Percentiles rank a stretch among this genome's conserved stretches.
Conservation (phyloP, 192 early-diverging fungal genomes). For the Umbelopsis ramanniana region DNA sequence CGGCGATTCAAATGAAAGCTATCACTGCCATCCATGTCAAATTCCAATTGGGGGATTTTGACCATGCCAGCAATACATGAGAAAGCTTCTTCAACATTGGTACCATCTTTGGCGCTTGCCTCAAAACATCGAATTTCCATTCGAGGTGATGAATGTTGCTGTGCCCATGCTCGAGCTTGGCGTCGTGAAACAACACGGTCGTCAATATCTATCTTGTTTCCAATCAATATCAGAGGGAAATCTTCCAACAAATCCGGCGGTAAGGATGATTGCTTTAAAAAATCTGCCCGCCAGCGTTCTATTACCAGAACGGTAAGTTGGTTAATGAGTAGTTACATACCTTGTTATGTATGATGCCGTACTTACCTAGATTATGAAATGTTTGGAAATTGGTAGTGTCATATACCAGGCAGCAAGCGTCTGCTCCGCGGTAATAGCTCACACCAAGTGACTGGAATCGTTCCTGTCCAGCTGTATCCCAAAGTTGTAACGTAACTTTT, state of each 20-base stretch:
- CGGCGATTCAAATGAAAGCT: conserved; percentile 18
- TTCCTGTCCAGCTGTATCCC: conserved; percentile 98
- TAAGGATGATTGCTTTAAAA: conserved; percentile 83
- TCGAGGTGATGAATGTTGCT: conserved; percentile 69
- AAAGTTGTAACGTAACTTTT: conserved; percentile 76
- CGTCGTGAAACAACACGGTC: conserved; percentile 72
- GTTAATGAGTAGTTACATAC: not conserved
- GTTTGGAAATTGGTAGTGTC: conserved; percentile 90
- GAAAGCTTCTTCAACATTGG: conserved; percentile 95
- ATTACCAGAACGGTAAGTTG: not conserved
- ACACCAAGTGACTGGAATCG: conserved; percentile 95
- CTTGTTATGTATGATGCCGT: not conserved
- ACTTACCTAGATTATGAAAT: conserved; percentile 82
- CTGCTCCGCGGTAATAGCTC: conserved; percentile 96
- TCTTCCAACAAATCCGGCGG: conserved; percentile 78
- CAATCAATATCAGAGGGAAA: conserved; percentile 97
- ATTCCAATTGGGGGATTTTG: conserved; percentile 56
- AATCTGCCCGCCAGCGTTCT: conserved; percentile 93
- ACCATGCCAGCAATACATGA: conserved; percentile 78
- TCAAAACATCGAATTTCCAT: conserved; percentile 96
- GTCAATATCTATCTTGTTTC: conserved; percentile 97
- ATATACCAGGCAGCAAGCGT: conserved; percentile 95
- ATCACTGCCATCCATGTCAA: conserved; percentile 47
- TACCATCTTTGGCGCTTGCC: conserved; percentile 93
- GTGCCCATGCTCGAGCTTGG: conserved; percentile 69